Evolutionary conservation across 129 eudicot genomes (phyloP).

Genomic region (Chrysanthemum makinoi): DNA sequence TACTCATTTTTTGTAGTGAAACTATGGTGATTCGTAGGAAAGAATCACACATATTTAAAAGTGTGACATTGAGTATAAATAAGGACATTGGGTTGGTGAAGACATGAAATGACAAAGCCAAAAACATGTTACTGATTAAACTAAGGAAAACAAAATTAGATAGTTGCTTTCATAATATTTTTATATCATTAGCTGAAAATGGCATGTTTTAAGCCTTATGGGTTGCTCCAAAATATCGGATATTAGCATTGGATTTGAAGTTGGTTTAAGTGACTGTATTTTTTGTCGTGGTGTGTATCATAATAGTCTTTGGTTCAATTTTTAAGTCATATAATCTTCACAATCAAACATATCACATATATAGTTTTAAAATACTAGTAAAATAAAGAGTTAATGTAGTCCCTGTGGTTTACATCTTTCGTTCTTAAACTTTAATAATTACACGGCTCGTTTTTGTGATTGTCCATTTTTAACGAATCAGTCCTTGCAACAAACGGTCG

Average conservation of each 20-base stretch:
- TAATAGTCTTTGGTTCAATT: no score
- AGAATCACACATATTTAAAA: background rate
- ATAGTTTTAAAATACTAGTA: no score
- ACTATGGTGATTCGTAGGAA: background rate
- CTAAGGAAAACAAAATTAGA: background rate
- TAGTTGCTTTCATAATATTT: background rate
- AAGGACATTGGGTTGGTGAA: background rate
- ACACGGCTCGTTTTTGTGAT: no score
- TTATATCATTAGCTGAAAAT: background rate
- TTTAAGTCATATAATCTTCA: no score
- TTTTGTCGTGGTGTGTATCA: no score
- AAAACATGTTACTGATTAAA: conserved; percentile 1
- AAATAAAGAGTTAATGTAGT: no score
- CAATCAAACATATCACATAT: no score
- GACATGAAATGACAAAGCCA: conserved; percentile 10
- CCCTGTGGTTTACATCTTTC: no score
- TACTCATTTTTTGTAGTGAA: background rate
- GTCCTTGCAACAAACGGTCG: no score
- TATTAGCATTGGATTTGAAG: conserved; percentile 19
- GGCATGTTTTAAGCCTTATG: conserved; percentile 12
- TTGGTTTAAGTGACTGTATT: background rate
- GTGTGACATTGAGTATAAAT: conserved; percentile 11
- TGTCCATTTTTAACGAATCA: no score
- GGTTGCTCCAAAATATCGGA: background rate
- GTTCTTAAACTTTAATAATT: no score